phyloP scores from a whole-genome alignment of 768 basidiomycete genomes.

The Mycena rebaudengoi region DNA sequence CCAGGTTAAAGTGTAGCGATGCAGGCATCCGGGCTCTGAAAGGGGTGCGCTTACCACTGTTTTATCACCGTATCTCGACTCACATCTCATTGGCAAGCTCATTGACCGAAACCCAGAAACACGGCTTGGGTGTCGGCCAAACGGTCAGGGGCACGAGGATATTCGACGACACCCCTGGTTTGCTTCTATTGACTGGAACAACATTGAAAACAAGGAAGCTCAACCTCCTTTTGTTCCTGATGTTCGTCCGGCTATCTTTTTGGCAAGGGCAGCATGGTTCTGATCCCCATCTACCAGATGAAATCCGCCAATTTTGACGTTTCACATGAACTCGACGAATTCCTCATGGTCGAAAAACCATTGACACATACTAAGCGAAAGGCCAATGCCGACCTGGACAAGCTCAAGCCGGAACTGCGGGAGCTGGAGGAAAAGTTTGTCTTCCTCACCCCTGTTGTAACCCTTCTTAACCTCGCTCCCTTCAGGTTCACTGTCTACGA shows the following conservation, averaged over 20 bases:
- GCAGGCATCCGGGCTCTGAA: slow-evolving; percentile 73
- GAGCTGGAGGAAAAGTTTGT: slow-evolving; percentile 92
- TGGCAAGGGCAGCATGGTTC: not conserved
- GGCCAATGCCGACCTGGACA: slow-evolving; percentile 82
- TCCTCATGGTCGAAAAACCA: slow-evolving; percentile 98
- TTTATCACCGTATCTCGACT: slow-evolving; percentile 25
- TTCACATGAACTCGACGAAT: slow-evolving; percentile 96
- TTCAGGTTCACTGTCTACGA: slow-evolving; percentile 90
- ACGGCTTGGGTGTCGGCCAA: slow-evolving; percentile 82
- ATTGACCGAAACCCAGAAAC: slow-evolving; percentile 82
- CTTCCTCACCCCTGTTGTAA: not conserved
- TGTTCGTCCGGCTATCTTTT: slow-evolving; percentile 59
- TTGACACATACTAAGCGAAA: slow-evolving; percentile 94
- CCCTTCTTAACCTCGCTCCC: slow-evolving; percentile 15
- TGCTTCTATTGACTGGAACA: slow-evolving; percentile 79
- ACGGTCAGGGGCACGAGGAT: slow-evolving; percentile 77
- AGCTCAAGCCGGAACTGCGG: slow-evolving; percentile 90
- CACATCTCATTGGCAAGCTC: slow-evolving; percentile 58
- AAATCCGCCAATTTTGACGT: slow-evolving; percentile 99
- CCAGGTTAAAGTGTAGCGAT: slow-evolving; percentile 64
- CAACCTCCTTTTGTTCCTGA: slow-evolving; percentile 92
- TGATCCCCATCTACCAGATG: slow-evolving; percentile 58
- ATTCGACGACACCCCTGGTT: slow-evolving; percentile 91
- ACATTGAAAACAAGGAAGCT: slow-evolving; percentile 70
- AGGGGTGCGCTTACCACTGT: slow-evolving; percentile 52